Percentiles rank a stretch among this genome's conserved stretches.
Conservation (phyloP, 345 rosid genomes). For the Euphorbia peplus region DNA sequence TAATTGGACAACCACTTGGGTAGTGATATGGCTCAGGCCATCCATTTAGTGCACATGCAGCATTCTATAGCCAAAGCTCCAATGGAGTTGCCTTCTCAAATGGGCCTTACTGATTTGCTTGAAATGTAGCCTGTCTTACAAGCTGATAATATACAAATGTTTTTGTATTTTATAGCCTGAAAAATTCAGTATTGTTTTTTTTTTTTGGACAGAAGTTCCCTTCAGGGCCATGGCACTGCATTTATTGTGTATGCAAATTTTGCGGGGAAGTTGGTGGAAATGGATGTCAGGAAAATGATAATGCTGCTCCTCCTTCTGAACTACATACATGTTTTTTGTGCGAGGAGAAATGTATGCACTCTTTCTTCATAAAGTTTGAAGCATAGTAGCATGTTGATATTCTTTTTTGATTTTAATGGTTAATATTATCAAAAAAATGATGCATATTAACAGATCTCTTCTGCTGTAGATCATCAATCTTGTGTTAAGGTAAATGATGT, state of each 20-base stretch:
- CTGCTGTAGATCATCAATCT: constrained; percentile 65
- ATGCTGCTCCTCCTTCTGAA: constrained; percentile 23
- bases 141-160: constrained; percentile 2
- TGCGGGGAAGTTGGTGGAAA: constrained; percentile 52
- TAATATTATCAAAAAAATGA: not conserved
- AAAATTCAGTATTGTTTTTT: constrained; percentile 2
- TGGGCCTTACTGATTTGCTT: not conserved
- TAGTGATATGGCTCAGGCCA: not conserved
- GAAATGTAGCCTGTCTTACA: not conserved
- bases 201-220: constrained; percentile 65
- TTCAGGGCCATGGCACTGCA: constrained; percentile 83
- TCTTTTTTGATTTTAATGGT: not conserved
- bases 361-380: constrained; percentile 7
- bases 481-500: constrained; percentile 45
- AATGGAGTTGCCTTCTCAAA: not conserved
- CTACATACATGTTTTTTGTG: constrained; percentile 56
- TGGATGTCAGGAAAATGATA: constrained; percentile 25
- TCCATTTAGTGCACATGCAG: not conserved
- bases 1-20: not conserved
- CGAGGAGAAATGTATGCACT: constrained; percentile 73
- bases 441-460: constrained; percentile 17
- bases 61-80: not conserved
- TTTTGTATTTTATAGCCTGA: not conserved
- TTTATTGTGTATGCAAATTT: constrained; percentile 82
- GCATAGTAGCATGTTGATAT: not conserved